These are phyloP conservation scores for Verruconis gallopava DNA, from an alignment of 2,329 filamentous ascomycete species.

Conservation along the genomic window DNA sequence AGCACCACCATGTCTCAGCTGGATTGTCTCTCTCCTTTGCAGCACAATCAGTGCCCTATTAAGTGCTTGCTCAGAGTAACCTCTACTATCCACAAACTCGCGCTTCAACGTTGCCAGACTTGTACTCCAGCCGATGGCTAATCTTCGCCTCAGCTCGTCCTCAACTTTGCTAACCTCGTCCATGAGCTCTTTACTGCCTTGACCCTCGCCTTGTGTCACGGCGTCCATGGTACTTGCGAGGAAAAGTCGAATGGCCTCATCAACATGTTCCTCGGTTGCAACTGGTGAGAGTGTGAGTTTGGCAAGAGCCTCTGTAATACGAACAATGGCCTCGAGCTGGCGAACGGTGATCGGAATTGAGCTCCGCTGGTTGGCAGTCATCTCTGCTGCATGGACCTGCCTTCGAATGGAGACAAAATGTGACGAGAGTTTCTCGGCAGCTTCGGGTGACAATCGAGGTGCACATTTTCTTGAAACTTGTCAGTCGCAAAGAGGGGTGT, in stretches of 20 bases:
- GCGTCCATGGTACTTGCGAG: slow-evolving; percentile 96
- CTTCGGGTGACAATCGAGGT: slow-evolving; percentile 77
- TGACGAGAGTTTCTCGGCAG: slow-evolving; percentile 88
- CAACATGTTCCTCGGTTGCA: slow-evolving; percentile 82
- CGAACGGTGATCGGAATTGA: slow-evolving; percentile 96
- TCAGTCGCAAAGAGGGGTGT: too few relatives aligned
- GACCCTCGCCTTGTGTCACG: slow-evolving; percentile 73
- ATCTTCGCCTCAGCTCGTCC: slow-evolving; percentile 69
- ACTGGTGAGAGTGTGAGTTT: slow-evolving; percentile 79
- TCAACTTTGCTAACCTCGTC: slow-evolving; percentile 82
- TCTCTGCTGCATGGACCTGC: slow-evolving; percentile 82
- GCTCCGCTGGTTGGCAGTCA: slow-evolving; percentile 78
- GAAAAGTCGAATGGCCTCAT: slow-evolving; percentile 95
- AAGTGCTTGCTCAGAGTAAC: slow-evolving; percentile 76
- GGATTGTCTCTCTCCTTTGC: slow-evolving; percentile 75
- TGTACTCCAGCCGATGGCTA: slow-evolving; percentile 93
- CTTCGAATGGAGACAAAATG: slow-evolving; percentile 94
- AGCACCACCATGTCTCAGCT: slow-evolving; percentile 62
- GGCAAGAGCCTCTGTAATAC: slow-evolving; percentile 89
- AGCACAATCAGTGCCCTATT: slow-evolving; percentile 76
- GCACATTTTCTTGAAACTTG: slow-evolving; percentile 86
- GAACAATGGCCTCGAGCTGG: slow-evolving; percentile 92
- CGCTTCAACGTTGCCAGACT: slow-evolving; percentile 72
- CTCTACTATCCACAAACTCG: slow-evolving; percentile 86
- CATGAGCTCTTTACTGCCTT: slow-evolving; percentile 73